A percentile compares a stretch with the other conserved stretches of the same genome.
phyloP scores from a whole-genome alignment of 768 basidiomycete genomes.

The Rhizopogon roseolus region DNA sequence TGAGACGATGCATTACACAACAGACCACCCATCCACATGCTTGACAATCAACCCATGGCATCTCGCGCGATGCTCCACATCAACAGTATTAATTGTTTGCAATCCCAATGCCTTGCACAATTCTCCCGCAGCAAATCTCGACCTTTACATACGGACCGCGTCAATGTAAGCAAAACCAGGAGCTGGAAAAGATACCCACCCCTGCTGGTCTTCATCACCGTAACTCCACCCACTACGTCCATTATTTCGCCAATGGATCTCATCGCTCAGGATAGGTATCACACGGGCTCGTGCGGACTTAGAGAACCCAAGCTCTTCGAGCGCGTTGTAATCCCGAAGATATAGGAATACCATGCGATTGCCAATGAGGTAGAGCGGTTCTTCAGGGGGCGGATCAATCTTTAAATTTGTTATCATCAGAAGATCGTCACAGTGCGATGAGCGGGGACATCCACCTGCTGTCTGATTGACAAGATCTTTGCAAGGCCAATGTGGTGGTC shows the following conservation, averaged over 20 bases:
- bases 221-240: conserved; percentile 6
- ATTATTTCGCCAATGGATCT: conserved; percentile 42
- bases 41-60: conserved; percentile 71
- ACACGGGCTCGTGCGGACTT: conserved; percentile 45
- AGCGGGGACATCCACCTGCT: conserved; percentile 40
- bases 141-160: conserved; percentile 27
- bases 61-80: conserved; percentile 66
- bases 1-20: conserved; percentile 26
- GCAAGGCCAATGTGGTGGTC: conserved; percentile 89
- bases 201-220: neutral
- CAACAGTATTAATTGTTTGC: conserved; percentile 57
- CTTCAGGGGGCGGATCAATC: conserved; percentile 57
- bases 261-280: conserved; percentile 50
- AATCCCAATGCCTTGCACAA: conserved; percentile 56
- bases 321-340: conserved; percentile 64
- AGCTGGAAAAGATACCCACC: neutral
- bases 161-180: neutral
- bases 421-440: neutral
- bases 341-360: conserved; percentile 54
- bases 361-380: conserved; percentile 70
- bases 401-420: conserved; percentile 21
- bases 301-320: conserved; percentile 68
- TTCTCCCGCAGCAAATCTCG: conserved; percentile 32
- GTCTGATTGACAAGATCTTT: conserved; percentile 67
- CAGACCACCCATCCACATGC: conserved; percentile 53